Percentiles rank a stretch among this genome's conserved stretches.
phyloP scores from a whole-genome alignment of 164 flowering plant genomes.

The Vitis amurensis region DNA sequence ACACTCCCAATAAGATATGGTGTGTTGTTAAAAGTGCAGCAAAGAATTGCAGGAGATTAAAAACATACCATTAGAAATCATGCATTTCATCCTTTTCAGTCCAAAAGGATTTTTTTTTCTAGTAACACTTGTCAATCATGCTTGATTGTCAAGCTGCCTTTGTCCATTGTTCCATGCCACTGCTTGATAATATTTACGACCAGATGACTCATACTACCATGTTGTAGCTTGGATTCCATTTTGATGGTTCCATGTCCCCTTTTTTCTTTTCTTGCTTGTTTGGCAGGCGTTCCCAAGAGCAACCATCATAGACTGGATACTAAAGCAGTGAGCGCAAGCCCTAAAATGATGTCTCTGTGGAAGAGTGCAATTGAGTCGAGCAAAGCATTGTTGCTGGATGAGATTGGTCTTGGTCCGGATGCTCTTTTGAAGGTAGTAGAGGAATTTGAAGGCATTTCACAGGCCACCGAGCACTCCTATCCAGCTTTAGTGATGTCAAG shows the following conservation, averaged over 20 bases:
- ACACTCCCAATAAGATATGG: too few relatives aligned
- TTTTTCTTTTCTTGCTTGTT: not conserved
- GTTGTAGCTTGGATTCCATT: not conserved
- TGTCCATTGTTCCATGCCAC: not conserved
- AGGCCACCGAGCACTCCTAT: constrained; percentile 67
- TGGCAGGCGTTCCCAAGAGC: constrained; percentile 26
- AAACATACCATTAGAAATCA: too few relatives aligned
- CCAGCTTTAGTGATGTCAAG: constrained; percentile 54
- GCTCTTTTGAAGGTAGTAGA: constrained; percentile 76
- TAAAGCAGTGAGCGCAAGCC: constrained; percentile 39
- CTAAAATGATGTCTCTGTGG: constrained; percentile 73
- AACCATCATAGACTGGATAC: constrained; percentile 13
- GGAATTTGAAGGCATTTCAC: constrained; percentile 58
- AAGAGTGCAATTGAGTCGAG: constrained; percentile 71
- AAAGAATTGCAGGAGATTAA: too few relatives aligned
- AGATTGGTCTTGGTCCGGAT: constrained; percentile 68
- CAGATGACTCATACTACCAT: not conserved
- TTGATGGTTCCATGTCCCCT: constrained; percentile 1
- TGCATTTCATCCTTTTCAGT: too few relatives aligned
- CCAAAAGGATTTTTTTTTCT: not conserved
- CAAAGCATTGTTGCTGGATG: constrained; percentile 74
- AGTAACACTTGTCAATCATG: not conserved
- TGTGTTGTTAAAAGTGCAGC: too few relatives aligned
- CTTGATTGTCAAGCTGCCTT: not conserved
- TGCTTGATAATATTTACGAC: not conserved